Evolutionary conservation across 2,329 filamentous ascomycete species (phyloP).

Genomic region (Nemania serpens): DNA sequence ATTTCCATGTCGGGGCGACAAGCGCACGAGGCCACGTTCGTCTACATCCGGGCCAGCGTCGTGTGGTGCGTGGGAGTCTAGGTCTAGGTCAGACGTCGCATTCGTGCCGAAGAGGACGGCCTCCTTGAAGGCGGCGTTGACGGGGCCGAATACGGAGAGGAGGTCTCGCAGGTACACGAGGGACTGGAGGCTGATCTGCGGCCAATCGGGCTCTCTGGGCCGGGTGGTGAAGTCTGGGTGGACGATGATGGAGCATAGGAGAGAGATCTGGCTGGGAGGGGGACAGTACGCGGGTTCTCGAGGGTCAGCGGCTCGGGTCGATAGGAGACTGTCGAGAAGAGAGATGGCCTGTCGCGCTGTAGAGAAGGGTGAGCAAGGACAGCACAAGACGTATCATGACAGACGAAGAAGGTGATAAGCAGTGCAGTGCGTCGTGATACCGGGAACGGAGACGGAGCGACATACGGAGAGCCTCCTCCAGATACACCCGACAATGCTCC

Average conservation of each 20-base stretch:
- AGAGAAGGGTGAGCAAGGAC: neutral
- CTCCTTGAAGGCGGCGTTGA: slow-evolving; percentile 69
- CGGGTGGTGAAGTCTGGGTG: slow-evolving; percentile 81
- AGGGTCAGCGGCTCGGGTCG: slow-evolving; percentile 47
- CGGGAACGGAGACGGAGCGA: slow-evolving; percentile 12
- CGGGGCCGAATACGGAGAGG: slow-evolving; percentile 66
- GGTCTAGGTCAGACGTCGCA: slow-evolving; percentile 46
- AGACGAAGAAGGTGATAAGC: neutral
- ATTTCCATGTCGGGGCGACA: slow-evolving; percentile 65
- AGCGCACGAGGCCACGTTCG: slow-evolving; percentile 54
- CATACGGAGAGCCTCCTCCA: slow-evolving; percentile 75
- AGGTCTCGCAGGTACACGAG: slow-evolving; percentile 72
- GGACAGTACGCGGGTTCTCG: slow-evolving; percentile 63
- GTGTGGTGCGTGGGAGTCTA: slow-evolving; percentile 54
- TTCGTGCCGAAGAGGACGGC: slow-evolving; percentile 70
- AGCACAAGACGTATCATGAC: too few relatives aligned
- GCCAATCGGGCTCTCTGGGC: slow-evolving; percentile 62
- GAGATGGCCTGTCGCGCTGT: slow-evolving; percentile 61
- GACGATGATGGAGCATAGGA: slow-evolving; percentile 80
- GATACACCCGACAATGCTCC: slow-evolving; percentile 70
- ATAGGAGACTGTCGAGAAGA: slow-evolving; percentile 68
- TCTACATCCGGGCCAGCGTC: slow-evolving; percentile 57
- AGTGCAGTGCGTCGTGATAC: slow-evolving; percentile 5
- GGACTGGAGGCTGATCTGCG: slow-evolving; percentile 67
- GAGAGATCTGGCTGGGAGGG: slow-evolving; percentile 71